A percentile compares a stretch with the other conserved stretches of the same genome.
phyloP scores from a whole-genome alignment of 805 yeast species.

The Yamadazyma philogaea region DNA sequence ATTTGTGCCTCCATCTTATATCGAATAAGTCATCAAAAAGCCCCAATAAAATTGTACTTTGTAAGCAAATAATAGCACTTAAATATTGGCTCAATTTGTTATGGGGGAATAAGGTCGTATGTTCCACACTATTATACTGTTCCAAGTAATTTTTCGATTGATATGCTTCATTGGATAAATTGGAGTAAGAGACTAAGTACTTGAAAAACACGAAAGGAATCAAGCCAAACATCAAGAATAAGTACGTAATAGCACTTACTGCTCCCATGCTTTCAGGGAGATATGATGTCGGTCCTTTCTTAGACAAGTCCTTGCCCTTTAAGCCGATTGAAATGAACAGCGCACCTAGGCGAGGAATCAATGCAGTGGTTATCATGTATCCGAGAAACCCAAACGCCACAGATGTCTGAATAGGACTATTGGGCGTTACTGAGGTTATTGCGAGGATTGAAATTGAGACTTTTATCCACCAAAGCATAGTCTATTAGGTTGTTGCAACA shows the following conservation, averaged over 20 bases:
- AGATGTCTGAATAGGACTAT: conserved; percentile 55
- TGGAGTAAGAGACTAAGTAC: conserved; percentile 53
- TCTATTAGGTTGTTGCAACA: not conserved
- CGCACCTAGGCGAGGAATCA: conserved; percentile 68
- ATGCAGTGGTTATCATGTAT: conserved; percentile 50
- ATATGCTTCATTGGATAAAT: conserved; percentile 33
- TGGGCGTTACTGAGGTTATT: conserved; percentile 27
- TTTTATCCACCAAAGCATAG: conserved; percentile 9
- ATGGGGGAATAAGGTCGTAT: conserved; percentile 62
- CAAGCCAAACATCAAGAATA: conserved; percentile 76
- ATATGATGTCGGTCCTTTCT: conserved; percentile 56
- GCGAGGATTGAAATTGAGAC: conserved; percentile 15
- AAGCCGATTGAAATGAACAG: conserved; percentile 76
- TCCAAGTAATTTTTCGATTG: conserved; percentile 30
- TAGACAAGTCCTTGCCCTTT: conserved; percentile 81
- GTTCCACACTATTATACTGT: conserved; percentile 32
- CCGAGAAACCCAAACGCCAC: conserved; percentile 69
- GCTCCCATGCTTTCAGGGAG: conserved; percentile 94
- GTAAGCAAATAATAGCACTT: conserved; percentile 78
- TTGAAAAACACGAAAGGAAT: conserved; percentile 86
- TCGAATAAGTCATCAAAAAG: conserved; percentile 94
- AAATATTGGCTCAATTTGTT: conserved; percentile 80
- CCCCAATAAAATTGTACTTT: conserved; percentile 81
- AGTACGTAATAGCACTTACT: conserved; percentile 74
- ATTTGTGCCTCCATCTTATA: conserved; percentile 95